Percentiles rank a stretch among this genome's conserved stretches.
These are phyloP conservation scores for Zygosaccharomyces pseudobailii DNA, from an alignment of 1,139 yeast genomes.

Conservation along the genomic window DNA sequence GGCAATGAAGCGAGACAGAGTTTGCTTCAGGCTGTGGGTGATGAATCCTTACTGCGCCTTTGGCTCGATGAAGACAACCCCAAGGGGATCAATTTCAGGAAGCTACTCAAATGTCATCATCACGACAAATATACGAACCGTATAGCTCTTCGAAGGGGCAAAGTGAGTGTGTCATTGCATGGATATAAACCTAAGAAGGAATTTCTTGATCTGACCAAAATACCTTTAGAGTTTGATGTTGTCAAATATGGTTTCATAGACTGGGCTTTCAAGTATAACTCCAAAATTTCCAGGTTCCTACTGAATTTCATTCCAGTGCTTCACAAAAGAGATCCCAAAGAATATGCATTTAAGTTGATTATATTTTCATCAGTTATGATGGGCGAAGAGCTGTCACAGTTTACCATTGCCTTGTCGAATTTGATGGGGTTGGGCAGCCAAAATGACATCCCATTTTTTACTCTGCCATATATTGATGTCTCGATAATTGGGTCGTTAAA, in stretches of 20 bases:
- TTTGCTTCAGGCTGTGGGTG: constrained; percentile 19
- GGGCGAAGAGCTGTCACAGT: constrained; percentile 26
- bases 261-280: constrained; percentile 17
- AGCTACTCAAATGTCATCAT: constrained; percentile 12
- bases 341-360: constrained; percentile 12
- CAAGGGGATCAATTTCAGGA: constrained; percentile 14
- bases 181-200: constrained; percentile 13
- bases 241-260: constrained; percentile 17
- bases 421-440: constrained; percentile 10
- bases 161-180: constrained; percentile 18
- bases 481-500: constrained; percentile 24
- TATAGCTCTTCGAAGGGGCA: constrained; percentile 17
- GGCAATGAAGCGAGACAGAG: constrained; percentile 18
- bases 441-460: constrained; percentile 8
- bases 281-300: constrained; percentile 19
- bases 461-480: constrained; percentile 31
- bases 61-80: constrained; percentile 14
- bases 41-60: constrained; percentile 12
- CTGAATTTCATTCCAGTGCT: constrained; percentile 18
- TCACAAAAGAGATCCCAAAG: constrained; percentile 2
- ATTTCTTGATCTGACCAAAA: constrained; percentile 14
- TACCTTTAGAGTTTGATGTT: constrained; percentile 22
- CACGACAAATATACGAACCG: constrained; percentile 22
- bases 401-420: constrained; percentile 24
- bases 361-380: constrained; percentile 22